These are phyloP conservation scores for Trichoderma sp. DNA, from an alignment of 2,329 filamentous ascomycete genomes.

Conservation along the genomic window DNA sequence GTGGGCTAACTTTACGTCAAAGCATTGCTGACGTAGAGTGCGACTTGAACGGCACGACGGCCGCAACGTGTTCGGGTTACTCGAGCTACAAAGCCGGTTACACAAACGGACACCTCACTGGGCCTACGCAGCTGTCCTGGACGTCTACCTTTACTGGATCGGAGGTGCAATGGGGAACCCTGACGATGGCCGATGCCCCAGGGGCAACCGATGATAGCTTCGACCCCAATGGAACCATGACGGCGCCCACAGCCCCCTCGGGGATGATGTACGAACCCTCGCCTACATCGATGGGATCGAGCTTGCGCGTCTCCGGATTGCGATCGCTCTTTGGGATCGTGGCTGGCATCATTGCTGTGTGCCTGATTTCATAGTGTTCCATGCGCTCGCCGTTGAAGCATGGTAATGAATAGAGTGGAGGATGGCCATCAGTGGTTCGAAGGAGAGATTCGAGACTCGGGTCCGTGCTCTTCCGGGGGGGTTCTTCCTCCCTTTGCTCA, in stretches of 20 bases:
- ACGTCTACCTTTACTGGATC: slow-evolving; percentile 48
- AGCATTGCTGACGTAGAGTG: slow-evolving; percentile 52
- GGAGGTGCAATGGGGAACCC: slow-evolving; percentile 48
- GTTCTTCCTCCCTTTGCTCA: neutral
- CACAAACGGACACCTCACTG: slow-evolving; percentile 44
- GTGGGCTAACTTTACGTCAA: slow-evolving; percentile 25
- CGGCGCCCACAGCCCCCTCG: slow-evolving; percentile 28
- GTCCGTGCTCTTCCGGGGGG: neutral
- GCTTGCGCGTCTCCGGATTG: neutral
- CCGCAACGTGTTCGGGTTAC: slow-evolving; percentile 53
- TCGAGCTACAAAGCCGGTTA: slow-evolving; percentile 49
- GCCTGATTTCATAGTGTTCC: slow-evolving; percentile 1
- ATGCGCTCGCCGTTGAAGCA: neutral
- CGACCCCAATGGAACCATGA: slow-evolving; percentile 33
- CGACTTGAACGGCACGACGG: slow-evolving; percentile 46
- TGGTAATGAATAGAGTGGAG: neutral
- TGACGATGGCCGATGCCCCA: slow-evolving; percentile 48
- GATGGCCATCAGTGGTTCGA: neutral
- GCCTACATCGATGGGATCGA: slow-evolving; percentile 21
- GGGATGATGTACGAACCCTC: slow-evolving; percentile 26
- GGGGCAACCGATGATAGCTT: slow-evolving; percentile 38
- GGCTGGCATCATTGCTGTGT: slow-evolving; percentile 1
- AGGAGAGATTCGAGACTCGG: neutral
- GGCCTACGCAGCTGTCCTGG: slow-evolving; percentile 50
- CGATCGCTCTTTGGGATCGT: slow-evolving; percentile 2